Conservation (phyloP, 2,329 filamentous ascomycete species). For the Nothopassalora personata region DNA sequence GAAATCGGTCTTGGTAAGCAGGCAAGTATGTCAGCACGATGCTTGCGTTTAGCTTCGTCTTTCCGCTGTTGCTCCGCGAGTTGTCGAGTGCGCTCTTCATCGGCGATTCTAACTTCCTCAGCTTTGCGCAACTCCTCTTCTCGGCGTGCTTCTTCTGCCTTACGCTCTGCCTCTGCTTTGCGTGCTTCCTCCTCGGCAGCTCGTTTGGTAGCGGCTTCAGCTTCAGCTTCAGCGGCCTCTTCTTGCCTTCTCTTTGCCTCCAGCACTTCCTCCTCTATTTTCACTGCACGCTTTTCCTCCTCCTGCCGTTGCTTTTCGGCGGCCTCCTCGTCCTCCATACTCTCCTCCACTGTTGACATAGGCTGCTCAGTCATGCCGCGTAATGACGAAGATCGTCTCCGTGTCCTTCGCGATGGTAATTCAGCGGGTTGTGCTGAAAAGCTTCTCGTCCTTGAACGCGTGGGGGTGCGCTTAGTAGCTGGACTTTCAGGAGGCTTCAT, state of each 20-base stretch:
- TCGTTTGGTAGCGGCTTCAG: slow-evolving; percentile 19
- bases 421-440: slow-evolving; percentile 22
- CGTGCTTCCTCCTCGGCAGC: slow-evolving; percentile 17
- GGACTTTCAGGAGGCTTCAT: slow-evolving; percentile 29
- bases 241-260: slow-evolving; percentile 20
- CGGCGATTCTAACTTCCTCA: slow-evolving; percentile 17
- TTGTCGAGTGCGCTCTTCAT: slow-evolving; percentile 20
- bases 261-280: slow-evolving; percentile 9
- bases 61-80: slow-evolving; percentile 9
- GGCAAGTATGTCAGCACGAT: slow-evolving; percentile 19
- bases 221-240: slow-evolving; percentile 23
- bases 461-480: slow-evolving; percentile 19
- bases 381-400: slow-evolving; percentile 26
- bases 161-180: slow-evolving; percentile 24
- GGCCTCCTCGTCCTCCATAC: slow-evolving; percentile 14
- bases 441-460: slow-evolving; percentile 27
- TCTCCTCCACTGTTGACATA: slow-evolving; percentile 25
- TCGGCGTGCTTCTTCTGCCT: slow-evolving; percentile 24
- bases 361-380: slow-evolving; percentile 19
- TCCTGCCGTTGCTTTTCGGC: slow-evolving; percentile 15
- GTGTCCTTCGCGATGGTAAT: slow-evolving; percentile 16
- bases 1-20: slow-evolving; percentile 22
- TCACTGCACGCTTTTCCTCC: slow-evolving; percentile 16
- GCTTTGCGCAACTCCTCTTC: slow-evolving; percentile 19
- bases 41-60: slow-evolving; percentile 19